Evolutionary conservation across 371 early-diverging fungal species (phyloP).

Genomic region (Zopfochytrium polystomum): DNA sequence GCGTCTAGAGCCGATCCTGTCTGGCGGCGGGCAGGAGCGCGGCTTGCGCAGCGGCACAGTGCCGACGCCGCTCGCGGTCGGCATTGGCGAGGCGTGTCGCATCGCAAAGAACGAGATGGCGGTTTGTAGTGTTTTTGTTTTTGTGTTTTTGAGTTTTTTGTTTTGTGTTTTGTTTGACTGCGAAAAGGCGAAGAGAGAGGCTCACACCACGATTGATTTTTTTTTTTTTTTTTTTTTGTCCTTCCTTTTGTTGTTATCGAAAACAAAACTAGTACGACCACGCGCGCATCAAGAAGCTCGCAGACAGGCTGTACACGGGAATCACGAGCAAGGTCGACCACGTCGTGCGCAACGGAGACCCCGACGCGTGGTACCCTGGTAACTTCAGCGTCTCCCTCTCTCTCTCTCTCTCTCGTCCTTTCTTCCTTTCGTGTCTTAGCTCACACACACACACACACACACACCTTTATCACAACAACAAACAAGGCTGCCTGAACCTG

Average conservation of each 20-base stretch:
- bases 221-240: conserved; percentile 9
- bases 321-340: conserved; percentile 73
- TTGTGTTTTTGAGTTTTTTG: conserved; percentile 9
- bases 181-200: no score
- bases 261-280: conserved; percentile 68
- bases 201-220: conserved; percentile 26
- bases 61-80: conserved; percentile 93
- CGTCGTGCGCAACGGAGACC: conserved; percentile 89
- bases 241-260: background rate
- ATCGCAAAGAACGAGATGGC: conserved; percentile 86
- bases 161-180: no score
- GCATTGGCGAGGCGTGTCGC: conserved; percentile 94
- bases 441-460: background rate
- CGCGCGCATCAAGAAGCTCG: conserved; percentile 66
- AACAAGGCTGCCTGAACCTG: conserved; percentile 90
- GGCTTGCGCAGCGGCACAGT: conserved; percentile 98
- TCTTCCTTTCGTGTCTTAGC: background rate
- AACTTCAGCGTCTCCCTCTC: background rate
- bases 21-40: conserved; percentile 99
- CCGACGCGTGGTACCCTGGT: conserved; percentile 75
- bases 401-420: no score
- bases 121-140: conserved; percentile 49
- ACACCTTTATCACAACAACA: conserved; percentile 2
- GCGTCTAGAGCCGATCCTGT: conserved; percentile 87
- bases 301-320: conserved; percentile 76